Evolutionary conservation across 768 basidiomycete species (phyloP), one percentile per base, ranked within the genome.

Genomic region (Lentinula lateritia): DNA sequence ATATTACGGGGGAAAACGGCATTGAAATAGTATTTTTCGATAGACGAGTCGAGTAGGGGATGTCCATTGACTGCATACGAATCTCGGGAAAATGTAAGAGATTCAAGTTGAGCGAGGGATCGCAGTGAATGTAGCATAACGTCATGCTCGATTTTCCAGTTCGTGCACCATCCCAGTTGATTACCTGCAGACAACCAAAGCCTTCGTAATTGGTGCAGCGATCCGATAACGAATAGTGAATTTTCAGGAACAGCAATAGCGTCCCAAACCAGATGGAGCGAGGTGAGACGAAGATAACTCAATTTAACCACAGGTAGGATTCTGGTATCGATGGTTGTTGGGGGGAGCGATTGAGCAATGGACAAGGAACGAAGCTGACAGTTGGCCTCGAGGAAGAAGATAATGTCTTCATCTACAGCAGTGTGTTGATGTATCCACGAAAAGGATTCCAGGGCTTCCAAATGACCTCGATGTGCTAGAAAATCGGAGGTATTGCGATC

Each of bases 151-250:
- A 73, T 57, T 48, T 61, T 58, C 73, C 73, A 74, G 18, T 65
- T 67, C 60, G 65, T 68, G 39, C 68, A 66, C 60, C 62, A 62
- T 2, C 64, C 61, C 13, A 61, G 57, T 50, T 69, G 69, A 18
- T 64, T 64, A 28, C 72, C 72, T 18, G 71, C 70, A 2, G 72
- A 72, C 13, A 74, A 38, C 69, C 70, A 73, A 9, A 74, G 64
- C 52, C 61, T 64, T 28, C 63, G 52, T 2, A 74, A 66, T 9
- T 66, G 63, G 9, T 50, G 23, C 43, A 72, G 62, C 3, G 64
- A 57, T 6, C 66, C 65, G 20, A 74, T 56, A 16, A 53, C 52
- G n/a, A 43, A 53, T 7, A 74, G 60, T 3, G 68, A 65, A 23
- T 62, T 54, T 43, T 66, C 63, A 6, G 66, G 54, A 13, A 72